Percentiles rank a stretch among this genome's conserved stretches.
These are phyloP conservation scores for Chlorencoelia australis DNA, from an alignment of 2,329 filamentous ascomycete genomes.

Conservation along the genomic window DNA sequence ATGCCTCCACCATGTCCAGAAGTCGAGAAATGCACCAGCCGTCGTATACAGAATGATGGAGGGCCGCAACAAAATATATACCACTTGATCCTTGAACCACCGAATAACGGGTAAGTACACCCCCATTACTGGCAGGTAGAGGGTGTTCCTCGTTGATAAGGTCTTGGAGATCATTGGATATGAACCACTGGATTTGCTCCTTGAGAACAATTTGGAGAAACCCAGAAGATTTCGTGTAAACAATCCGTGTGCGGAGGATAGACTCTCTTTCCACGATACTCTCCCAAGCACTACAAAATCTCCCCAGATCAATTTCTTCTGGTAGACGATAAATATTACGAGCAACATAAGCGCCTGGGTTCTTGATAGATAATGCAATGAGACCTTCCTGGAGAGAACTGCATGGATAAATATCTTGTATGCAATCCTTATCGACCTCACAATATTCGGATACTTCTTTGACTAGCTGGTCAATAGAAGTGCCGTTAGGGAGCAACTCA, in stretches of 20 bases:
- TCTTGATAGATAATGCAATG: slow-evolving; percentile 27
- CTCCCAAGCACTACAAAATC: slow-evolving; percentile 12
- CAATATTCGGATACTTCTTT: slow-evolving; percentile 8
- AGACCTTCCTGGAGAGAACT: slow-evolving; percentile 30
- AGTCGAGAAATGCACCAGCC: slow-evolving; percentile 38
- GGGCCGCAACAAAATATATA: slow-evolving; percentile 38
- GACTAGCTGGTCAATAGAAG: slow-evolving; percentile 12
- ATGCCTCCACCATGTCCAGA: slow-evolving; percentile 23
- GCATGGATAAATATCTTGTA: slow-evolving; percentile 31
- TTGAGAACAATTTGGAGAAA: slow-evolving; percentile 12
- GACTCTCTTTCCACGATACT: slow-evolving; percentile 1
- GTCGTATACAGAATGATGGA: slow-evolving; percentile 48
- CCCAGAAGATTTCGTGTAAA: slow-evolving; percentile 19
- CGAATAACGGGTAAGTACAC: not conserved
- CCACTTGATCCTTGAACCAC: slow-evolving; percentile 6
- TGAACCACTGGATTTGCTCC: slow-evolving; percentile 9
- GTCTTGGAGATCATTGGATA: slow-evolving; percentile 12
- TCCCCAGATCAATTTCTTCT: slow-evolving; percentile 10
- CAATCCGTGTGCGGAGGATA: slow-evolving; percentile 17
- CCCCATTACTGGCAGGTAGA: not conserved
- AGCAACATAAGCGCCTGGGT: slow-evolving; percentile 27
- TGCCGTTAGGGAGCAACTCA: slow-evolving; percentile 10
- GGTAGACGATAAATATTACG: slow-evolving; percentile 17
- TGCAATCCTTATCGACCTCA: not conserved
- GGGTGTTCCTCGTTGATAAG: slow-evolving; percentile 2